Evolutionary conservation across 176 grass and related monocot species (phyloP).

Genomic region (Musa troglodytarum): DNA sequence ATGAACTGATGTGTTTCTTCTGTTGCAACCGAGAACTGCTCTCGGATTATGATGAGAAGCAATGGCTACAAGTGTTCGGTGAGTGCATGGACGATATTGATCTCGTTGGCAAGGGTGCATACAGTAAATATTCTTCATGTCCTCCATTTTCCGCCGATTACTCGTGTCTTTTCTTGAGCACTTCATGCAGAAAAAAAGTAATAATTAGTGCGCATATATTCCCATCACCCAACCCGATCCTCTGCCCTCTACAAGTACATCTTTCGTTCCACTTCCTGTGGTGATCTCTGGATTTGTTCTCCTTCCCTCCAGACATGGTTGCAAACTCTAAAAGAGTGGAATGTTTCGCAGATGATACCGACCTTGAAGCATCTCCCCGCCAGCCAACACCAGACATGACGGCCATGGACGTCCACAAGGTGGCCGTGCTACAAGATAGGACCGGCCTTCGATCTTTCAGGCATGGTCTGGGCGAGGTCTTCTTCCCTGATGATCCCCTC

Average conservation of each 20-base stretch:
- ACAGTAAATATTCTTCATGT: not conserved
- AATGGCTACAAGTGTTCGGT: not conserved
- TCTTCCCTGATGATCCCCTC: conserved; percentile 94
- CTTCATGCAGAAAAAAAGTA: not conserved
- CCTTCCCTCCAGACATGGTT: conserved; percentile 12
- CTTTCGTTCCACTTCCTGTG: not conserved
- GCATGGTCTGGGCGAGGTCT: conserved; percentile 63
- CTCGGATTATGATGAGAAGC: not conserved
- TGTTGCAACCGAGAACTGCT: not conserved
- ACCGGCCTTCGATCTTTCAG: conserved; percentile 35
- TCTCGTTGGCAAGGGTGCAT: not conserved
- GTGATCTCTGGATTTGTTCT: not conserved
- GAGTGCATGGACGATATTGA: not conserved
- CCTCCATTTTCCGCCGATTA: not conserved
- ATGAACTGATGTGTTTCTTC: not conserved
- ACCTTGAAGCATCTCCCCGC: not conserved
- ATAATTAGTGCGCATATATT: not conserved
- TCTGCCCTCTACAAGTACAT: not conserved
- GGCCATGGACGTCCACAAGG: conserved; percentile 56
- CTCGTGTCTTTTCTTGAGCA: not conserved
- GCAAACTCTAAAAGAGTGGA: conserved; percentile 40
- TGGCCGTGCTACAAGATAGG: conserved; percentile 51
- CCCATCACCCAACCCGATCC: not conserved
- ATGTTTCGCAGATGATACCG: conserved; percentile 38
- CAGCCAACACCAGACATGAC: not conserved